Evolutionary conservation across 2,329 filamentous ascomycete genomes (phyloP).

Genomic region (Colletotrichum sojae): DNA sequence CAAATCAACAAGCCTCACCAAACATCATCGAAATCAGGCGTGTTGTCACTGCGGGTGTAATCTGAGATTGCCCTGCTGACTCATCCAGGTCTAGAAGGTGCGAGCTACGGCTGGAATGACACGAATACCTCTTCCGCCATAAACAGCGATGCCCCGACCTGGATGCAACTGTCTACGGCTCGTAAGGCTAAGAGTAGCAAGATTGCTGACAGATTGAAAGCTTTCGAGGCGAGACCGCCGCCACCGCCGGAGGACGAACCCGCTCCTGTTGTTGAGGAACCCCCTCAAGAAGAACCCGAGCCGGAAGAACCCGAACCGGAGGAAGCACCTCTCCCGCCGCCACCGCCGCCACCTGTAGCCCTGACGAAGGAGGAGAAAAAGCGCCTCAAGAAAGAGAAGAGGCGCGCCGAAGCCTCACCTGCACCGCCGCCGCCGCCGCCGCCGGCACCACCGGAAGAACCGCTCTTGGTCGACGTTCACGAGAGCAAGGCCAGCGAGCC

Average conservation of each 20-base stretch:
- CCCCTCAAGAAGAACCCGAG: constrained; percentile 23
- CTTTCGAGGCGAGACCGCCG: constrained; percentile 62
- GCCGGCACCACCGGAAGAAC: constrained; percentile 43
- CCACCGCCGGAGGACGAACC: constrained; percentile 50
- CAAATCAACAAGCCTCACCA: constrained; percentile 31
- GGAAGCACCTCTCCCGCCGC: constrained; percentile 56
- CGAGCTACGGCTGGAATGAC: constrained; percentile 54
- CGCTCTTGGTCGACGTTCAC: constrained; percentile 40
- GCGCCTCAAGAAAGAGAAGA: constrained; percentile 58
- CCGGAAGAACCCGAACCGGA: constrained; percentile 52
- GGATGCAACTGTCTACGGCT: constrained; percentile 56
- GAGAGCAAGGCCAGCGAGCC: constrained; percentile 55
- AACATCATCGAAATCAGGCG: constrained; percentile 24
- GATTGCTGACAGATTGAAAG: constrained; percentile 70
- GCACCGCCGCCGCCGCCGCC: constrained; percentile 39
- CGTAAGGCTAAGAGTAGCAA: constrained; percentile 66
- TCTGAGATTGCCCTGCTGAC: constrained; percentile 66
- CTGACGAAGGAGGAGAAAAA: constrained; percentile 54
- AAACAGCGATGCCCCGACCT: constrained; percentile 50
- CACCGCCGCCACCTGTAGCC: constrained; percentile 46
- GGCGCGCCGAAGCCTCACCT: constrained; percentile 49
- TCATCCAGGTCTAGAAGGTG: constrained; percentile 64
- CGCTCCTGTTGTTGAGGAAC: constrained; percentile 40
- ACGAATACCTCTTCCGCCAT: constrained; percentile 55
- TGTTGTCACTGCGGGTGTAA: constrained; percentile 43